Conservation (phyloP, 768 basidiomycete species). For the Lactarius psammicola region DNA sequence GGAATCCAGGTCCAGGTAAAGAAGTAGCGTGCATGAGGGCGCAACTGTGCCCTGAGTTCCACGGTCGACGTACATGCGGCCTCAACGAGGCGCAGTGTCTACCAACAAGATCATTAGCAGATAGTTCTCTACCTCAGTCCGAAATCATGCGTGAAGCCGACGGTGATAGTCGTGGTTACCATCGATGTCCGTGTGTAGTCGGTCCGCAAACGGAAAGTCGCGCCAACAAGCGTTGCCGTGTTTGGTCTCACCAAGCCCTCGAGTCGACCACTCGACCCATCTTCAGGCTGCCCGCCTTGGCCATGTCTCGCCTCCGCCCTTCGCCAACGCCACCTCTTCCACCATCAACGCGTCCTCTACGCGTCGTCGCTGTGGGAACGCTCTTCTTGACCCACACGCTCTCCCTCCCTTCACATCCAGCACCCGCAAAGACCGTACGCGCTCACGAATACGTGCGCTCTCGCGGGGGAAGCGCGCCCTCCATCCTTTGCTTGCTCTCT, state of each 20-base stretch:
- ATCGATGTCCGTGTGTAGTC: background rate
- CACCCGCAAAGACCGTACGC: constrained; percentile 55
- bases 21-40: background rate
- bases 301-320: constrained; percentile 35
- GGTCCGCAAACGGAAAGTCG: background rate
- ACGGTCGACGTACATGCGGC: background rate
- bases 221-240: background rate
- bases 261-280: background rate
- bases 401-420: constrained; percentile 57
- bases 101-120: background rate
- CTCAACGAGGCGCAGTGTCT: background rate
- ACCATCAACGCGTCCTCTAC: constrained; percentile 43
- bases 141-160: background rate
- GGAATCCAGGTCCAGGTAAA: background rate
- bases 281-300: background rate
- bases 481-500: constrained; percentile 65
- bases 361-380: constrained; percentile 77
- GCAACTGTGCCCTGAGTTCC: background rate
- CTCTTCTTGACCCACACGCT: constrained; percentile 78
- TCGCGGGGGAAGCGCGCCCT: constrained; percentile 72
- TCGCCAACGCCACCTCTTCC: constrained; percentile 22
- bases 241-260: background rate
- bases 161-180: background rate
- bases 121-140: background rate
- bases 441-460: constrained; percentile 67